Evolutionary conservation across 176 grass and related monocot species (phyloP), one percentile per base, ranked within the genome.

Genomic region (Raddia distichophylla): DNA sequence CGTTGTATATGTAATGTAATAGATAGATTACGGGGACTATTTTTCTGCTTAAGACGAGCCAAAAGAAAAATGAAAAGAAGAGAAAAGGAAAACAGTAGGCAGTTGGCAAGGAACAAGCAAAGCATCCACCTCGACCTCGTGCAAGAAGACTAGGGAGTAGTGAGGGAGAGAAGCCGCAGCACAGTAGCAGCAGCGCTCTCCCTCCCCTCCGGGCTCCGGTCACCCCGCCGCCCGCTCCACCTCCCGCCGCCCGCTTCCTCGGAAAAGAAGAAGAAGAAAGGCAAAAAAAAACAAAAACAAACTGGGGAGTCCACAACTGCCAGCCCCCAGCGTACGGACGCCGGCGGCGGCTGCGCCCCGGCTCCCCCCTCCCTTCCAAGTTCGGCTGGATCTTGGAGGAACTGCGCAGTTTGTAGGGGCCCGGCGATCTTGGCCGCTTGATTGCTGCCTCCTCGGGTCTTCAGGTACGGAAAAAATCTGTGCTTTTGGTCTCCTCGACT

Each of bases 371-470:
- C 7, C 20, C 16, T 71, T 19, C 51, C 42, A 19, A 13, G 72
- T 56, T 68, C 10, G 37, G 15, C 82, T 62, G 82, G 82, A 84
- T 75, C 82, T 84, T 47, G 82, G 12, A 20, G 60, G 27, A 34
- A 12, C 60, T 63, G 54, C 51, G 20, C 45, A 7, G 18, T 6
- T 27, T 50, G 17, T 53, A 60, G 55, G 80, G 59, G 54, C 60
- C 67, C 4, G 12, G 45, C 27, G 55, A 18, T 2, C 44, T 27
- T 17, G 4, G 5, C 3, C 7, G n/a, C 5, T 11, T 14, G 8
- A 19, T 52, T 66, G 34, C 70, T 54, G 10, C 11, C 46, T 52
- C 48, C 8, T 75, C 71, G 56, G 81, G 71, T 84, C 67, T 40
- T 34, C 60, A 63, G 60, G 60, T 63, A 33, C 1, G 20, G 20